phyloP scores from a whole-genome alignment of 2,329 filamentous ascomycete genomes.

The Talaromyces sp. region DNA sequence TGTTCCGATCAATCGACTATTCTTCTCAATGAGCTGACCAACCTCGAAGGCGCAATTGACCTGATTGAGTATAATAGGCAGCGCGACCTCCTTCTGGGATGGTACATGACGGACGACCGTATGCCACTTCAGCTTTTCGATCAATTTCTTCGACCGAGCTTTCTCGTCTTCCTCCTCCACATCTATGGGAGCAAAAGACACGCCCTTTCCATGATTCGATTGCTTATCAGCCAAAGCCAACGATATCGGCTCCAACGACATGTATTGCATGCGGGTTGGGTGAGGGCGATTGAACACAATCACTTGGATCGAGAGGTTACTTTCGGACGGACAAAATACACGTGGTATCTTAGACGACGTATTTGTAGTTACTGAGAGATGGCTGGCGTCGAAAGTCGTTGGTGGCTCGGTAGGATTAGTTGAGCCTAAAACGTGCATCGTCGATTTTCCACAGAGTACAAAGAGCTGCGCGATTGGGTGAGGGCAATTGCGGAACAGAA shows the following conservation, averaged over 20 bases:
- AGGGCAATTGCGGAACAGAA: constrained; percentile 75
- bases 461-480: constrained; percentile 78
- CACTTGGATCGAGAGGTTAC: constrained; percentile 73
- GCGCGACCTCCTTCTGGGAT: constrained; percentile 76
- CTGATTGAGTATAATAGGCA: constrained; percentile 81
- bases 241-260: constrained; percentile 84
- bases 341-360: constrained; percentile 57
- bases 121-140: constrained; percentile 84
- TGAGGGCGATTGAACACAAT: constrained; percentile 84
- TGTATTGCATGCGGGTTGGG: constrained; percentile 89
- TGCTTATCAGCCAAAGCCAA: constrained; percentile 75
- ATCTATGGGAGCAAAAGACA: constrained; percentile 55
- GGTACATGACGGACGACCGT: constrained; percentile 72
- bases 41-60: constrained; percentile 96
- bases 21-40: constrained; percentile 79
- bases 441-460: constrained; percentile 74
- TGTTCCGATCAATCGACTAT: constrained; percentile 77
- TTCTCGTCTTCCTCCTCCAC: constrained; percentile 68
- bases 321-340: constrained; percentile 64
- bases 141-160: constrained; percentile 61
- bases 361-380: constrained; percentile 60
- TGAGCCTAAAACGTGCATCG: constrained; percentile 80
- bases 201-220: constrained; percentile 33
- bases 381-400: constrained; percentile 60
- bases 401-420: constrained; percentile 61